These are phyloP conservation scores for Potentilla sterilis DNA, from an alignment of 306 rosid genomes.

Conservation along the genomic window DNA sequence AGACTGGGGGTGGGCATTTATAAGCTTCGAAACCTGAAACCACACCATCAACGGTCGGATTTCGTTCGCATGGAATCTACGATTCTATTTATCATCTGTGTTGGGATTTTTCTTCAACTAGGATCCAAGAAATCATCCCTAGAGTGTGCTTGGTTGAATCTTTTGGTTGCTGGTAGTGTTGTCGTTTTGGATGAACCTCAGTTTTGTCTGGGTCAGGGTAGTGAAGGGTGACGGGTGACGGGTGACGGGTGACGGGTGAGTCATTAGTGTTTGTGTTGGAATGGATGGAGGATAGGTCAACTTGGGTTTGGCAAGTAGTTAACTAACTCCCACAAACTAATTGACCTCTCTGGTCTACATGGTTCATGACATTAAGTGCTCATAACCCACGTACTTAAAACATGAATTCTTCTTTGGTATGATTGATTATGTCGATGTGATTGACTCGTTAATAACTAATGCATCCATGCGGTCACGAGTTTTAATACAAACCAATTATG, in stretches of 20 bases:
- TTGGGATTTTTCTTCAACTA: not conserved
- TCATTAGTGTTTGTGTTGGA: not conserved
- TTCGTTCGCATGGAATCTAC: not conserved
- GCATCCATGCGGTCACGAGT: not conserved
- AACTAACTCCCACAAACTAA: conserved; percentile 16
- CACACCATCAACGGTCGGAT: conserved; percentile 5
- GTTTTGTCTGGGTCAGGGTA: not conserved
- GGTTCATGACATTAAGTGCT: not conserved
- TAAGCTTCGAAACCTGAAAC: conserved; percentile 13
- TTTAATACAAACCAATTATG: too few relatives aligned
- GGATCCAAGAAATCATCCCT: not conserved
- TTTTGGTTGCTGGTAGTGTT: not conserved
- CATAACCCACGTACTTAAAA: not conserved
- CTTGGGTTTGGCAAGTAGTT: conserved; percentile 17
- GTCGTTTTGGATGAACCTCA: not conserved
- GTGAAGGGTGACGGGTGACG: not conserved
- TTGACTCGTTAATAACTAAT: not conserved
- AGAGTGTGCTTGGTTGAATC: not conserved
- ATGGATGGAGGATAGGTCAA: not conserved
- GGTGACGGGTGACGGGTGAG: not conserved
- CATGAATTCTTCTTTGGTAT: not conserved
- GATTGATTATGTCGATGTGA: not conserved
- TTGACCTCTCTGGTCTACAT: conserved; percentile 3
- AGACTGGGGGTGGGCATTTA: not conserved
- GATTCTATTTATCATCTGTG: not conserved